A percentile compares a stretch with the other conserved stretches of the same genome.
Evolutionary conservation across 305 asterid genomes (phyloP).

Genomic region (Fraxinus ornus): DNA sequence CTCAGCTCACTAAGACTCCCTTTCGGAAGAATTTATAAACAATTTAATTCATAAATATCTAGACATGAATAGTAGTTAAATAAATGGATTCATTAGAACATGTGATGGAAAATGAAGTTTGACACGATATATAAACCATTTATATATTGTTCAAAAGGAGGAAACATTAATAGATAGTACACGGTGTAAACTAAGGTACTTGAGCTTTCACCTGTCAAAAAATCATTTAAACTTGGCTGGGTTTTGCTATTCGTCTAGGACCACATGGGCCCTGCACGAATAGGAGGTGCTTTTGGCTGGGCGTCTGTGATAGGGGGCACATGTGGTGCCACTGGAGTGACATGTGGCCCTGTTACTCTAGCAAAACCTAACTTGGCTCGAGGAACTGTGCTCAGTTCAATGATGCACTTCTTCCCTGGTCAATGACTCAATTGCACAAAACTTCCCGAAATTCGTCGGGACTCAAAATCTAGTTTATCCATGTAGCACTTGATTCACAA

Average conservation of each 20-base stretch:
- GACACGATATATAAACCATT: neutral
- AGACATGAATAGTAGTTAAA: neutral
- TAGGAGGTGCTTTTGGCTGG: no score
- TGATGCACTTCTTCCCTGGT: neutral
- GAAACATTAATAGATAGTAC: neutral
- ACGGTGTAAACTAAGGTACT: neutral
- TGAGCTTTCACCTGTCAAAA: neutral
- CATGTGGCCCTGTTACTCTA: no score
- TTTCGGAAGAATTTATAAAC: neutral
- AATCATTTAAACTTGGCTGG: neutral
- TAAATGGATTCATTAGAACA: neutral
- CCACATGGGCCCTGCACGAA: no score
- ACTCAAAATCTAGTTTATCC: neutral
- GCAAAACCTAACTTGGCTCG: neutral
- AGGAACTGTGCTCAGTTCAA: neutral
- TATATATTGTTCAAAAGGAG: neutral
- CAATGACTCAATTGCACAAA: neutral
- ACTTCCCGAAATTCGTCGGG: neutral
- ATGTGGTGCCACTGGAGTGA: no score
- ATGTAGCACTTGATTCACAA: neutral
- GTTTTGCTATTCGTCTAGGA: no score
- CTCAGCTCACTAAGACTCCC: neutral
- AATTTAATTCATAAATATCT: neutral
- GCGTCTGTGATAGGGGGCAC: no score
- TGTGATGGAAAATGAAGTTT: neutral